phyloP scores from a whole-genome alignment of 2,329 filamentous ascomycete species.

The Cladosporium sp. region DNA sequence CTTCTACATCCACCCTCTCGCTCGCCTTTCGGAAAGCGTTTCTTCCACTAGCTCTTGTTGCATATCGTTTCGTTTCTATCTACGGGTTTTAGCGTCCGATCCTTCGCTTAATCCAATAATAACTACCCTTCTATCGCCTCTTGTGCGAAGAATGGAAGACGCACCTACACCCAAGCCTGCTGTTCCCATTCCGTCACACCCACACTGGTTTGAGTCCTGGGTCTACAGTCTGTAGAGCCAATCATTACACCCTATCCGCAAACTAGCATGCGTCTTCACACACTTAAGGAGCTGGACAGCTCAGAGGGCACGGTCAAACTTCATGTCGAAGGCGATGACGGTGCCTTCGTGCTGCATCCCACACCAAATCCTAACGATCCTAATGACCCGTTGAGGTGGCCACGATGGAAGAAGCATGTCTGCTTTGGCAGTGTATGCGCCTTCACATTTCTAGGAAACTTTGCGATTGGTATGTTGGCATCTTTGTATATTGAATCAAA shows the following conservation, averaged over 20 bases:
- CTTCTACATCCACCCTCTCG: neutral
- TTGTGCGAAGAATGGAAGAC: slow-evolving; percentile 10
- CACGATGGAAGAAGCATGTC: slow-evolving; percentile 48
- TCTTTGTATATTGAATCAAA: neutral
- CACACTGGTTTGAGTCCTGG: slow-evolving; percentile 15
- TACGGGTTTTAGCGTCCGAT: neutral
- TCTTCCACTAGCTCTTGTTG: neutral
- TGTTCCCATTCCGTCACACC: slow-evolving; percentile 5
- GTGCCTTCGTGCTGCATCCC: slow-evolving; percentile 47
- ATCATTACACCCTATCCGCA: neutral
- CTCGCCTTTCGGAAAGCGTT: neutral
- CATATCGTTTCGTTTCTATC: neutral
- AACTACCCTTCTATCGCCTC: neutral
- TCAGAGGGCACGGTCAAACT: slow-evolving; percentile 44
- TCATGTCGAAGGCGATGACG: slow-evolving; percentile 26
- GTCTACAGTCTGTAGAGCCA: neutral
- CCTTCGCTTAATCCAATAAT: neutral
- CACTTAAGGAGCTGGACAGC: slow-evolving; percentile 39
- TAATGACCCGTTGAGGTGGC: slow-evolving; percentile 53
- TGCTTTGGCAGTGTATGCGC: slow-evolving; percentile 47
- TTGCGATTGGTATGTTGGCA: slow-evolving; percentile 38
- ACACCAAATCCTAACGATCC: slow-evolving; percentile 48
- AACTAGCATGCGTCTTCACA: slow-evolving; percentile 34
- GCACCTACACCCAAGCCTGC: slow-evolving; percentile 5
- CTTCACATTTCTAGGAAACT: slow-evolving; percentile 52